phyloP scores from a whole-genome alignment of 495 filamentous ascomycete genomes.

The Cladorrhinum samala region DNA sequence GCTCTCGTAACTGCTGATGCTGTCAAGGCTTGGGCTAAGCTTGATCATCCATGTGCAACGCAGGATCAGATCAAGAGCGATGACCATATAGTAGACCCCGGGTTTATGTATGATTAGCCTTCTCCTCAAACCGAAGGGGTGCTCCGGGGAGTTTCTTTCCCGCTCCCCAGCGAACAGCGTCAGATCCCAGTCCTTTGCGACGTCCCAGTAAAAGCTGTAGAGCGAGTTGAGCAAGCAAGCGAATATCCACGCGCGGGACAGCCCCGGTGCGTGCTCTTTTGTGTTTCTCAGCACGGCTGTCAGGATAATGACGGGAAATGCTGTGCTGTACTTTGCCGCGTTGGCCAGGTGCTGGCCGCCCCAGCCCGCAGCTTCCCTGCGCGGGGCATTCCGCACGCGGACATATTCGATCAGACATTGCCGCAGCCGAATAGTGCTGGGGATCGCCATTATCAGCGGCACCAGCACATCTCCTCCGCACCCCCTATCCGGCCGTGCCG shows the following conservation, averaged over 20 bases:
- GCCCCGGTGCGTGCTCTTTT: constrained; percentile 39
- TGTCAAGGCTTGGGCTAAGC: constrained; percentile 70
- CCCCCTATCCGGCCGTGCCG: constrained; percentile 68
- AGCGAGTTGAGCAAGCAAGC: constrained; percentile 71
- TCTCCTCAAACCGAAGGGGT: constrained; percentile 72
- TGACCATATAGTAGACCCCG: constrained; percentile 72
- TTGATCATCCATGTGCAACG: constrained; percentile 88
- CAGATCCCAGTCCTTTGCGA: constrained; percentile 94
- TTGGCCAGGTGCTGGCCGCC: constrained; percentile 86
- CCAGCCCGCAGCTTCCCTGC: constrained; percentile 46
- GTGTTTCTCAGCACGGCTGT: constrained; percentile 65
- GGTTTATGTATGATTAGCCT: constrained; percentile 63
- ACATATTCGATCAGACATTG: constrained; percentile 88
- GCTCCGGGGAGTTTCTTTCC: constrained; percentile 47
- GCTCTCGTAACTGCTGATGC: constrained; percentile 77
- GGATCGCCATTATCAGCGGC: constrained; percentile 73
- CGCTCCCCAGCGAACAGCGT: constrained; percentile 57
- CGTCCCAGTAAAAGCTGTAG: constrained; percentile 98
- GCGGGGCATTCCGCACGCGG: constrained; percentile 56
- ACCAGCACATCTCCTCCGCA: constrained; percentile 73
- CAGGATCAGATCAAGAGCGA: constrained; percentile 70
- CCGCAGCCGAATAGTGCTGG: constrained; percentile 77
- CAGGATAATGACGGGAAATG: constrained; percentile 86
- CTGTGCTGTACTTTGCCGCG: constrained; percentile 83
- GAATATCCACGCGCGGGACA: constrained; percentile 50